Conservation (phyloP, 192 early-diverging fungal genomes). For the Rhizoclosmatium globosum region DNA sequence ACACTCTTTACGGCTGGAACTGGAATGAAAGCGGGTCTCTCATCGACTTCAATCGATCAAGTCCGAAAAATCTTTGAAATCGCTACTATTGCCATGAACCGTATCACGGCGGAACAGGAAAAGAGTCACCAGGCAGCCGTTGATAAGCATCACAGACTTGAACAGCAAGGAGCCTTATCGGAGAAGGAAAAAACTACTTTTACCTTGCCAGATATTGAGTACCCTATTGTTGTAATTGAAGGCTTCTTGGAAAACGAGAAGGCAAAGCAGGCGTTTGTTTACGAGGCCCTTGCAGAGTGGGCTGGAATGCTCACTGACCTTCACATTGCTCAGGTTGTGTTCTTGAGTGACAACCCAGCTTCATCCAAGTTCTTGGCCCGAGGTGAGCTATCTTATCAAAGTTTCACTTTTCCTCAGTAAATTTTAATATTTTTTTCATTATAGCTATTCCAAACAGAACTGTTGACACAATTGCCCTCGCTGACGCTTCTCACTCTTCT, state of each 20-base stretch:
- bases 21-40: slow-evolving; percentile 87
- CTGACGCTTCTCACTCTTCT: slow-evolving; percentile 72
- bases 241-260: slow-evolving; percentile 82
- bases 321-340: slow-evolving; percentile 89
- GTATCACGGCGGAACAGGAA: slow-evolving; percentile 56
- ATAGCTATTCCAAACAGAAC: slow-evolving; percentile 74
- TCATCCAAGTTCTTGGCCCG: slow-evolving; percentile 72
- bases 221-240: slow-evolving; percentile 92
- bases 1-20: slow-evolving; percentile 86
- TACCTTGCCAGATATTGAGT: slow-evolving; percentile 51
- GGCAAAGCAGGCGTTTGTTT: slow-evolving; percentile 65
- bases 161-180: background rate
- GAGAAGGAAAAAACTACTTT: background rate
- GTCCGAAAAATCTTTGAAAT: slow-evolving; percentile 86
- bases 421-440: slow-evolving; percentile 15
- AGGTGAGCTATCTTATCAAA: slow-evolving; percentile 54
- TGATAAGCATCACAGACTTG: background rate
- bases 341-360: slow-evolving; percentile 76
- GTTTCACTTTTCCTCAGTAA: too few species aligned
- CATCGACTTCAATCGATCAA: slow-evolving; percentile 84
- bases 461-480: slow-evolving; percentile 71
- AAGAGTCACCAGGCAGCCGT: slow-evolving; percentile 34
- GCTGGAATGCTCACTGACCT: slow-evolving; percentile 79
- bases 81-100: slow-evolving; percentile 75
- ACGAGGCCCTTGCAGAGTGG: slow-evolving; percentile 84